Evolutionary conservation across 2,329 filamentous ascomycete species (phyloP).

Genomic region (Dactylonectria estremocensis): DNA sequence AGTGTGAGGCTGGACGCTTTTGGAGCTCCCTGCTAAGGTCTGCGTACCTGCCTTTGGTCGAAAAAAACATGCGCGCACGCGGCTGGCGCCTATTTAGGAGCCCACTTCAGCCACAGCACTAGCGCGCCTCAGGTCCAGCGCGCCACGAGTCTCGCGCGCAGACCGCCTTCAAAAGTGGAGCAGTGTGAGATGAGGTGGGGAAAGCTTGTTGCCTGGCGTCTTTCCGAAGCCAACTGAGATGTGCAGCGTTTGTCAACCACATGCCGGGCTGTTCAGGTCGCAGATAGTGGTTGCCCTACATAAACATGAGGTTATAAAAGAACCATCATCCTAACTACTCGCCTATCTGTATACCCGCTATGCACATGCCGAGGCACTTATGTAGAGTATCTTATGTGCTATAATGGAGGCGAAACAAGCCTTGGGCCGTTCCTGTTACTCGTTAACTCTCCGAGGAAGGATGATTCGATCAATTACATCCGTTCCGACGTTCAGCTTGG

Average conservation of each 20-base stretch:
- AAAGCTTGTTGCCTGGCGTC: neutral
- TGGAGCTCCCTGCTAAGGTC: slow-evolving; percentile 34
- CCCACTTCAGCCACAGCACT: slow-evolving; percentile 29
- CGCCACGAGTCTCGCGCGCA: neutral
- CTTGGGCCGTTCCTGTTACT: neutral
- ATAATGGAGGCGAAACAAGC: neutral
- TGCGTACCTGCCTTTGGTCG: slow-evolving; percentile 28
- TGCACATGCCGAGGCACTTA: no score
- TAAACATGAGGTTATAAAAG: no score
- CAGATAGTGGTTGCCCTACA: no score
- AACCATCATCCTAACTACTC: neutral
- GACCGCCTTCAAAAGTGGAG: slow-evolving; percentile 28
- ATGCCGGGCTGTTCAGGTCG: no score
- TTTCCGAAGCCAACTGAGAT: neutral
- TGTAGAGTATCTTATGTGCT: neutral
- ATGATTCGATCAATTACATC: neutral
- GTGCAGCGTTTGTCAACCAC: neutral
- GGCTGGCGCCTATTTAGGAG: slow-evolving; percentile 36
- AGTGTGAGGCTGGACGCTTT: slow-evolving; percentile 38
- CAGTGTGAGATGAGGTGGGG: neutral
- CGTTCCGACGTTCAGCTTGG: neutral
- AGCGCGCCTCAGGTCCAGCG: neutral
- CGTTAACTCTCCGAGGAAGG: neutral
- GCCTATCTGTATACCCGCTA: neutral
- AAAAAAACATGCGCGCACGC: slow-evolving; percentile 37